Evolutionary conservation across 2,329 filamentous ascomycete genomes (phyloP), one percentile per base, ranked within the genome.

Genomic region (Monilinia vaccinii-corymbosi): DNA sequence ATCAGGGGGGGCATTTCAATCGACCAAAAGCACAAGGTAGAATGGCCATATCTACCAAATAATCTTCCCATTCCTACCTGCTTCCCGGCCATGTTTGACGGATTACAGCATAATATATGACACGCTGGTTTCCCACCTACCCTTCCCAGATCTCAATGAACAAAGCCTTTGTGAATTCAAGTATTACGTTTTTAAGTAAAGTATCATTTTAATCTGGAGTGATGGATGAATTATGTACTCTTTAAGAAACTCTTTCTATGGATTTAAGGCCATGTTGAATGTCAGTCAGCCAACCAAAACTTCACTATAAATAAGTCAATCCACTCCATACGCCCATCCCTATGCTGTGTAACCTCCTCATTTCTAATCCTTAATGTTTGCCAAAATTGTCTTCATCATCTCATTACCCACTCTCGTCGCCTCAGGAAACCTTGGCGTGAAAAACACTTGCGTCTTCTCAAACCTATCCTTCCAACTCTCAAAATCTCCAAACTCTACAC

Each of bases 351-450:
- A 38, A 14, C 28, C 18, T n/a, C 51, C 5, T 55, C 25, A 16
- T 36, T 10, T 25, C 51, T 66, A 68, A 58, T 76, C 73, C 69
- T 74, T 76, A 28, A 87, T 88, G 73, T 90, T 93, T 75, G 93
- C 89, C 67, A 97, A 75, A 69, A 99, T 94, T 48, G 91, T 94
- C 78, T 87, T 91, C 75, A 99, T 95, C 94, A 99, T 99, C 72
- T 92, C 88, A 72, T 97, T 96, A 3, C 94, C 94, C 42, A 99
- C 78, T 68, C 86, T 85, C 56, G 87, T 90, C 7, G 94, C 94
- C 71, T 95, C 92, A 1, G 85, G 83, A 71, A 99, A 97, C 36
- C 93, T 79, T 2, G 91, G 91, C 72, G 91, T 85, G 74, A 99
- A 99, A 77, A 96, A 99, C 65, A 79, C 78, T 74, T 97, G 92